Evolutionary conservation across 495 filamentous ascomycete genomes (phyloP).

Genomic region (Monascus purpureus): DNA sequence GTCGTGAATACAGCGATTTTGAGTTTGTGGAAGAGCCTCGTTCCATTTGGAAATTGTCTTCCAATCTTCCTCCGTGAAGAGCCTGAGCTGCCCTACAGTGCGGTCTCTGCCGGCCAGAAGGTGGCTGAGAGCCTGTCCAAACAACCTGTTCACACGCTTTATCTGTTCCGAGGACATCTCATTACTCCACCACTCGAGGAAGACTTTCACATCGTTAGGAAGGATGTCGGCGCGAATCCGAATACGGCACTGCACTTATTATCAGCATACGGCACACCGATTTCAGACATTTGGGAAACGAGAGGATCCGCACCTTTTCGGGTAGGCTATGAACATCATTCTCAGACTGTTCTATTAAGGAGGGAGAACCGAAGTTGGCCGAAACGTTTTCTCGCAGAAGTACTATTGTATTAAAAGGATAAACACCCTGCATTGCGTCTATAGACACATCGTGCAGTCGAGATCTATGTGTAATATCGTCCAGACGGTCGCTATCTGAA

Average conservation of each 20-base stretch:
- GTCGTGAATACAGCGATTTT: constrained; percentile 38
- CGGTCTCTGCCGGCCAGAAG: neutral
- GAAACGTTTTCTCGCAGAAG: neutral
- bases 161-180: constrained; percentile 29
- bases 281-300: neutral
- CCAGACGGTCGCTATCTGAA: neutral
- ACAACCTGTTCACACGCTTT: neutral
- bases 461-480: neutral
- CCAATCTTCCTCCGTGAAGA: constrained; percentile 26
- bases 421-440: neutral
- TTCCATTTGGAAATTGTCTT: constrained; percentile 30
- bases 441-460: neutral
- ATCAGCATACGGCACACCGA: neutral
- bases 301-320: neutral
- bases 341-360: neutral
- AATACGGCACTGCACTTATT: constrained; percentile 24
- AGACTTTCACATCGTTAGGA: constrained; percentile 26
- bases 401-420: neutral
- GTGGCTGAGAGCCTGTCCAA: constrained; percentile 1
- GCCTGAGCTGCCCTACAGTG: constrained; percentile 16
- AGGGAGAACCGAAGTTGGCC: neutral
- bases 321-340: too few species aligned
- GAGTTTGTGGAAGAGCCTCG: constrained; percentile 10
- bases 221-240: constrained; percentile 33
- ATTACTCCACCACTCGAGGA: constrained; percentile 32